A percentile compares a stretch with the other conserved stretches of the same genome.
phyloP scores from a whole-genome alignment of 2,329 filamentous ascomycete species.

The Samsoniella hepiali region DNA sequence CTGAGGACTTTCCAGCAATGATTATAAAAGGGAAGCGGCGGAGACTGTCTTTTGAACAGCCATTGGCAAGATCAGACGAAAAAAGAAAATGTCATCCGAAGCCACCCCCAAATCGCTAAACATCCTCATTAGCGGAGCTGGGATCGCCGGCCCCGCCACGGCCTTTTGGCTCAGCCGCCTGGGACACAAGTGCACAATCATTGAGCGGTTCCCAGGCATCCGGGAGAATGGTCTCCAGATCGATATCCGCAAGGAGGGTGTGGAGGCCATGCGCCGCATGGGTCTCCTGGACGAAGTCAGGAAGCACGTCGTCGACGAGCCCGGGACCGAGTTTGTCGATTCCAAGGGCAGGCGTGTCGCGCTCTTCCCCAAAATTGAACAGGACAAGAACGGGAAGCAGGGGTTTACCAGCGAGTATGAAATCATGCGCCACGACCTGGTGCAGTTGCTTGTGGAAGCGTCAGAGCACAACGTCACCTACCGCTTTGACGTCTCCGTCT shows the following conservation, averaged over 20 bases:
- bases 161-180: slow-evolving; percentile 41
- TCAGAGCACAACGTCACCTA: slow-evolving; percentile 29
- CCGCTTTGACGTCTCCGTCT: slow-evolving; percentile 28
- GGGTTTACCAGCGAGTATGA: slow-evolving; percentile 55
- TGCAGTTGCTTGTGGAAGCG: slow-evolving; percentile 45
- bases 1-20: not conserved
- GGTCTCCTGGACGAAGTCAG: slow-evolving; percentile 38
- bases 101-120: slow-evolving; percentile 28
- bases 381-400: slow-evolving; percentile 37
- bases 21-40: not conserved
- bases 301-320: slow-evolving; percentile 42
- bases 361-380: slow-evolving; percentile 39
- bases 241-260: slow-evolving; percentile 42
- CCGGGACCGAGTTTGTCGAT: slow-evolving; percentile 47
- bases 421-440: slow-evolving; percentile 56
- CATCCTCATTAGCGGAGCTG: slow-evolving; percentile 47
- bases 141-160: slow-evolving; percentile 43
- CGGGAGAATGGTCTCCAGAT: slow-evolving; percentile 44
- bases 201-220: slow-evolving; percentile 39
- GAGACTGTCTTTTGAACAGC: not conserved
- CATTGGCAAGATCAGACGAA: not conserved
- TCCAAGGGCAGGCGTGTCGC: slow-evolving; percentile 35
- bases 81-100: not conserved
- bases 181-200: slow-evolving; percentile 38
- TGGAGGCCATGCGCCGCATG: slow-evolving; percentile 38